Conservation (phyloP, 495 filamentous ascomycete genomes). For the Antarctomyces pellizariae region DNA sequence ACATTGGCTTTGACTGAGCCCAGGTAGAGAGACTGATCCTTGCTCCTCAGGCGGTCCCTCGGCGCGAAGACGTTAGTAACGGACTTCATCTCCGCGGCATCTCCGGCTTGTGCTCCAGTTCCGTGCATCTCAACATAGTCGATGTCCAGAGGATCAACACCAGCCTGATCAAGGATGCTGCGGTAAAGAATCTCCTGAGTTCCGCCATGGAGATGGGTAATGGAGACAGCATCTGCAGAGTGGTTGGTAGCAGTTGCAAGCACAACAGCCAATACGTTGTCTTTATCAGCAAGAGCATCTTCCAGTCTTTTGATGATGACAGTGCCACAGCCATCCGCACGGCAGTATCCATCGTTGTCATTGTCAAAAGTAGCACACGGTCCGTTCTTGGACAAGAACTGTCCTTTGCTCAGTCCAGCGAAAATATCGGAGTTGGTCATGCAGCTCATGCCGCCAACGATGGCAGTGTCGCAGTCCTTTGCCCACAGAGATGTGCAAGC, state of each 20-base stretch:
- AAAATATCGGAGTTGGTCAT: conserved; percentile 74
- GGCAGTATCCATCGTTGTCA: conserved; percentile 55
- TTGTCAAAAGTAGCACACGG: conserved; percentile 46
- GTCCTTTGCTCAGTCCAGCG: conserved; percentile 56
- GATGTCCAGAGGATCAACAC: conserved; percentile 47
- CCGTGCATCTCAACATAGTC: conserved; percentile 80
- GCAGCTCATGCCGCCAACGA: conserved; percentile 58
- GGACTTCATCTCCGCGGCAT: conserved; percentile 56
- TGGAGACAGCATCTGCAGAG: conserved; percentile 53
- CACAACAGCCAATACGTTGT: conserved; percentile 47
- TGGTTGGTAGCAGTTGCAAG: conserved; percentile 48
- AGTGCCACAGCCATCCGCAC: conserved; percentile 47
- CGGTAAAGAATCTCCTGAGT: conserved; percentile 50
- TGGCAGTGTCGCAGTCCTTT: conserved; percentile 65
- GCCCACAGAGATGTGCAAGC: conserved; percentile 65
- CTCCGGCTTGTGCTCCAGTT: conserved; percentile 70
- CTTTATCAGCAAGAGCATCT: conserved; percentile 52
- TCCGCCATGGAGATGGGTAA: conserved; percentile 55
- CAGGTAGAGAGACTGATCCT: conserved; percentile 49
- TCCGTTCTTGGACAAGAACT: conserved; percentile 32
- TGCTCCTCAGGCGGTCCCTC: conserved; percentile 32
- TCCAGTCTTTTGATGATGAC: conserved; percentile 53
- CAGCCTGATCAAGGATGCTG: conserved; percentile 41
- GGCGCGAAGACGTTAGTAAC: conserved; percentile 69
- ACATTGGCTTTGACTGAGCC: conserved; percentile 78